A percentile compares a stretch with the other conserved stretches of the same genome.
Conservation (phyloP, 352 stramenopile species). For the Globisporangium orthogonon region DNA sequence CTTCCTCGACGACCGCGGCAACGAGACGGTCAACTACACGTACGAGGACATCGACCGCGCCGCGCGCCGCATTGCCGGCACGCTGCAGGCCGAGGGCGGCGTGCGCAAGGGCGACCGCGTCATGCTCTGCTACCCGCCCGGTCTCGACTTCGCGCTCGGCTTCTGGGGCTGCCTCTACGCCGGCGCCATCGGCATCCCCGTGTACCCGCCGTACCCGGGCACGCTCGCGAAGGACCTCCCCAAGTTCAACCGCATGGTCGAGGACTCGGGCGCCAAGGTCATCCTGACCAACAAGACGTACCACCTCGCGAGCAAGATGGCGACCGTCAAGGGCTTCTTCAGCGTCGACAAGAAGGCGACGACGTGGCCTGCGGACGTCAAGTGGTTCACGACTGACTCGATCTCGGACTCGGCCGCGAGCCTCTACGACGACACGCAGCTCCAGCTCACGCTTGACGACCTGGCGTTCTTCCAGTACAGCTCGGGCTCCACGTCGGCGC, state of each 20-base stretch:
- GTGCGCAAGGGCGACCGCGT: constrained; percentile 63
- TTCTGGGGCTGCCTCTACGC: constrained; percentile 82
- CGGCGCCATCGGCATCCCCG: constrained; percentile 58
- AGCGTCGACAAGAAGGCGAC: constrained; percentile 32
- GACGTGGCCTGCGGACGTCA: constrained; percentile 56
- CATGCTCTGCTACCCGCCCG: constrained; percentile 71
- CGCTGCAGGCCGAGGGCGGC: constrained; percentile 40
- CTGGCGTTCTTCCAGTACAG: constrained; percentile 85
- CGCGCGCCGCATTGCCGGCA: constrained; percentile 53
- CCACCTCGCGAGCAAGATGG: constrained; percentile 74
- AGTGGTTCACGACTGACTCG: constrained; percentile 70
- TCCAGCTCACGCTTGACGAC: constrained; percentile 40
- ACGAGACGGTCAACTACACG: constrained; percentile 62
- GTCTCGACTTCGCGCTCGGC: constrained; percentile 65
- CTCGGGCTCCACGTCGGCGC: constrained; percentile 68
- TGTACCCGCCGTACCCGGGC: constrained; percentile 71
- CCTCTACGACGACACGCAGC: constrained; percentile 42
- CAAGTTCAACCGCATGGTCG: constrained; percentile 74
- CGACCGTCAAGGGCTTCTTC: constrained; percentile 74
- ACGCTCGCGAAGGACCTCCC: constrained; percentile 71
- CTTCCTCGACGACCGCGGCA: constrained; percentile 67
- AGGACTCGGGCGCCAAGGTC: constrained; percentile 52
- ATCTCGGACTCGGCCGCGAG: constrained; percentile 40
- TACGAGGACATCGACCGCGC: constrained; percentile 60
- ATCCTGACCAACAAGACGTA: constrained; percentile 77